Conservation (phyloP, 768 basidiomycete species). For the Tulasnella calospora region DNA sequence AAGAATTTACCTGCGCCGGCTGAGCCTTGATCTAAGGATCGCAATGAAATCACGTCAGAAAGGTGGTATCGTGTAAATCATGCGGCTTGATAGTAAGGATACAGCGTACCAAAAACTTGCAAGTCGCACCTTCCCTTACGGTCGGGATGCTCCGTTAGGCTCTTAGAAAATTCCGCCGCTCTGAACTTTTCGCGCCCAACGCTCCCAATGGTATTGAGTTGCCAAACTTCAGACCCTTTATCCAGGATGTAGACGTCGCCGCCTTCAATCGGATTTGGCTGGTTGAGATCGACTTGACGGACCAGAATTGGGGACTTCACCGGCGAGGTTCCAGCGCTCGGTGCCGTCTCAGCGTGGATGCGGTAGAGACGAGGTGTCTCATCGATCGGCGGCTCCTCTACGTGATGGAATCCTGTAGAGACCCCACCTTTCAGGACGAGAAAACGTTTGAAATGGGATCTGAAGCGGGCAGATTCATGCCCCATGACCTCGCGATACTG, state of each 20-base stretch:
- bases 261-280: conserved; percentile 44
- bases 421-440: conserved; percentile 46
- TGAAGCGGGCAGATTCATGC: conserved; percentile 50
- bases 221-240: conserved; percentile 49
- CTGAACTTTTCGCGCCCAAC: conserved; percentile 52
- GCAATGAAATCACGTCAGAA: not conserved
- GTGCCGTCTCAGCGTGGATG: conserved; percentile 29
- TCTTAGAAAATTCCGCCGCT: conserved; percentile 29
- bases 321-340: conserved; percentile 28
- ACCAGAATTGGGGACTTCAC: conserved; percentile 28
- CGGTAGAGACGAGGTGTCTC: conserved; percentile 20
- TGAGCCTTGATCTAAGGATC: conserved; percentile 47
- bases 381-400: conserved; percentile 41
- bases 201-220: conserved; percentile 54
- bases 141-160: conserved; percentile 9
- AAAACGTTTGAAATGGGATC: conserved; percentile 50
- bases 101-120: conserved; percentile 46
- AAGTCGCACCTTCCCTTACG: conserved; percentile 37
- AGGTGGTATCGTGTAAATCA: not conserved
- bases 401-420: conserved; percentile 51
- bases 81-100: not conserved
- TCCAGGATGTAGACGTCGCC: conserved; percentile 60
- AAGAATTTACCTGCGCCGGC: conserved; percentile 48
- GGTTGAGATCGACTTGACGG: conserved; percentile 37
- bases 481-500: conserved; percentile 61